phyloP scores from a whole-genome alignment of 768 basidiomycete genomes.

The Asterophora lycoperdoides region DNA sequence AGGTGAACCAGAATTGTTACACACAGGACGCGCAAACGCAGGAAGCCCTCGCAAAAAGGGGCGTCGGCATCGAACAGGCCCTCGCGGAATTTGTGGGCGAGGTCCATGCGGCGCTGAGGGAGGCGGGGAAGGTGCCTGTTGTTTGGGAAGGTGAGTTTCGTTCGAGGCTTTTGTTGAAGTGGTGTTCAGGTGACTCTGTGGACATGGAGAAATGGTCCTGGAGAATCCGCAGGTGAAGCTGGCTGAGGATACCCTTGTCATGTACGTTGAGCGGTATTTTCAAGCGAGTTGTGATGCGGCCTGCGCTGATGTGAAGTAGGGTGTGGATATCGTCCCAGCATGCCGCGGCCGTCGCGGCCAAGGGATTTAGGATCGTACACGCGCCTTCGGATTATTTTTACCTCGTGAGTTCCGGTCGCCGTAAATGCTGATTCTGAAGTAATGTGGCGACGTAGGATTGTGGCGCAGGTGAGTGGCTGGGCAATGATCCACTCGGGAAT shows the following conservation, averaged over 20 bases:
- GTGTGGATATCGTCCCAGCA: constrained; percentile 70
- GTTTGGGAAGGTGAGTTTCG: constrained; percentile 65
- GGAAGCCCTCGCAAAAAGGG: constrained; percentile 42
- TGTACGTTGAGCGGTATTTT: constrained; percentile 44
- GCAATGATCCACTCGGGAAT: constrained; percentile 43
- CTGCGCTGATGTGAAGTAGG: constrained; percentile 28
- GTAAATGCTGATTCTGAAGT: not conserved
- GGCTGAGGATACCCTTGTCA: constrained; percentile 47
- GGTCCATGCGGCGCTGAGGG: constrained; percentile 50
- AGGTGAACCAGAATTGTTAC: constrained; percentile 69
- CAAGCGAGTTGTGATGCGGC: no score
- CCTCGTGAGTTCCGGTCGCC: constrained; percentile 36
- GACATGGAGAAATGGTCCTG: constrained; percentile 58
- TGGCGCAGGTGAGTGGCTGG: constrained; percentile 69
- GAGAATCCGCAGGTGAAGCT: constrained; percentile 38
- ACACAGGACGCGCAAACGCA: constrained; percentile 56
- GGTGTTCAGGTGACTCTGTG: no score
- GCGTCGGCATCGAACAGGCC: constrained; percentile 58
- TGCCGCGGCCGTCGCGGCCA: constrained; percentile 51
- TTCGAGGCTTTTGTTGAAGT: no score
- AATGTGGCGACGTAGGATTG: constrained; percentile 55
- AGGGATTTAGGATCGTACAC: constrained; percentile 61
- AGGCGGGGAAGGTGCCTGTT: constrained; percentile 64
- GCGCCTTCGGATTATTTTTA: constrained; percentile 79
- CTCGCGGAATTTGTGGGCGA: constrained; percentile 55